phyloP scores from a whole-genome alignment of 2,329 filamentous ascomycete genomes.

The Bipolaris sorokiniana region DNA sequence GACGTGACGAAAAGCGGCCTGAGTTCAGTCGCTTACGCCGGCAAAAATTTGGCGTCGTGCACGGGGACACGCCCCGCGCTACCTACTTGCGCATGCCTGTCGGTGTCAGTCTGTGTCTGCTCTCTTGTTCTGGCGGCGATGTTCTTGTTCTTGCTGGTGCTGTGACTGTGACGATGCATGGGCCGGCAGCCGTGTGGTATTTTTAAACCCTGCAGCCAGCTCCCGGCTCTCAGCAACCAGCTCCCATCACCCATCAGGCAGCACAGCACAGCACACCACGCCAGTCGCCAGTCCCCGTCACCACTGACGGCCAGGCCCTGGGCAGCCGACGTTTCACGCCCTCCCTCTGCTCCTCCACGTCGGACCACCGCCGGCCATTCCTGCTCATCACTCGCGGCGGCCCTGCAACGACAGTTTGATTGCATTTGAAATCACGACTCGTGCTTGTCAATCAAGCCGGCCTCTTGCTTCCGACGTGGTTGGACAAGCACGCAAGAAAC shows the following conservation, averaged over 20 bases:
- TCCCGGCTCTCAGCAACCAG: neutral
- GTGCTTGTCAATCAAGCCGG: constrained; percentile 10
- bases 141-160: too few relatives aligned
- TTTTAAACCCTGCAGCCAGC: constrained; percentile 9
- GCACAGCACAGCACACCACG: too few relatives aligned
- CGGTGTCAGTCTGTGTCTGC: too few relatives aligned
- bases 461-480: constrained; percentile 19
- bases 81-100: neutral
- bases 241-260: too few relatives aligned
- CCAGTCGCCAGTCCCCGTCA: neutral
- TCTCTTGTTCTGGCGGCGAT: too few relatives aligned
- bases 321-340: constrained; percentile 16
- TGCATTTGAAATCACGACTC: constrained; percentile 20
- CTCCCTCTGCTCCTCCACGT: constrained; percentile 1
- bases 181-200: constrained; percentile 14
- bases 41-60: constrained; percentile 14
- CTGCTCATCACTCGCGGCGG: constrained; percentile 3
- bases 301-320: constrained; percentile 4
- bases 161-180: neutral
- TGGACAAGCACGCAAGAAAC: constrained; percentile 27
- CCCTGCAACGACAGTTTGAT: constrained; percentile 17
- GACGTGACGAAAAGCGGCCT: constrained; percentile 21
- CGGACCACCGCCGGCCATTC: constrained; percentile 3
- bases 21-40: constrained; percentile 21
- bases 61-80: constrained; percentile 15